Evolutionary conservation across 2,329 filamentous ascomycete genomes (phyloP), one percentile per base, ranked within the genome.

Genomic region (Calycina herbarum): DNA sequence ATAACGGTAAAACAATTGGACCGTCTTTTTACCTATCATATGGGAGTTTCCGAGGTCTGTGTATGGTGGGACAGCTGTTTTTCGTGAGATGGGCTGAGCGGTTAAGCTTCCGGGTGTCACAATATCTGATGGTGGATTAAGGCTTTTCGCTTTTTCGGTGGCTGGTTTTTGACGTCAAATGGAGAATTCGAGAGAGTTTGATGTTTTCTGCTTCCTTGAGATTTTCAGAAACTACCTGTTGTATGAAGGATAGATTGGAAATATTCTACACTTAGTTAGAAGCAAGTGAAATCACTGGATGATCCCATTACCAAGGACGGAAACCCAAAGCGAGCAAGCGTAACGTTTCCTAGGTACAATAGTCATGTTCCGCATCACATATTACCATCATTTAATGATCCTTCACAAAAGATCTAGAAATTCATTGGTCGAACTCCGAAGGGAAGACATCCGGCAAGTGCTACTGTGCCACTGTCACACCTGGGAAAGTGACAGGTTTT

Each of bases 21-120:
- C 20, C 2, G 6, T 51, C 42, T 45, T 3, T 45, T 45, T 7
- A n/a, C 42, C 45, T 51, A 51, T 51, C 7, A 11, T 24, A 51
- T 24, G 20, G 8, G 20, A 24, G 45, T 10, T 51, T 27, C n/a
- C 20, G n/a, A 27, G 20, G 45, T 27, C 2, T 51, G n/a, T 51
- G n/a, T 24, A 3, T 27, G 4, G 45, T 51, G 20, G 45, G 45
- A 51, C 45, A 51, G 42, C n/a, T 51, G n/a, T 3, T 51, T 51
- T 24, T 51, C 45, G 45, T 51, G 45, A 51, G 45, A 51, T 51
- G 45, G 45, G 45, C 45, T 27, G 45, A 51, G 45, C 45, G 45
- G 45, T 24, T 51, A 51, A 51, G 45, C 45, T 51, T 51, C 45
- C 45, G 45, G 45, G 45, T 51, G 7, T 51, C n/a, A 51, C 20